phyloP scores from a whole-genome alignment of 495 filamentous ascomycete species.

The Penicillium pulvis region DNA sequence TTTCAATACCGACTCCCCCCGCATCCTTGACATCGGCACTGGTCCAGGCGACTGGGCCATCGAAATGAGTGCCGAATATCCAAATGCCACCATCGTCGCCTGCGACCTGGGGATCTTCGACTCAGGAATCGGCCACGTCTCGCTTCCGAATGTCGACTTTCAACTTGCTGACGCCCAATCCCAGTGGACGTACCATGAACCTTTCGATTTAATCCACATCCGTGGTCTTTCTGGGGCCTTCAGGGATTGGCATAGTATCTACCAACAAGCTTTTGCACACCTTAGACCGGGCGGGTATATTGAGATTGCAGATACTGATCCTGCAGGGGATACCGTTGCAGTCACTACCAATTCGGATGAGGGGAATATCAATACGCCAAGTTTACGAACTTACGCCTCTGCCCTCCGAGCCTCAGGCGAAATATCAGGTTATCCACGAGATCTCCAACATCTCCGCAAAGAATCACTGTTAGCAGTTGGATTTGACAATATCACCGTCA shows the following conservation, averaged over 20 bases:
- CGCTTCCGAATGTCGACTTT: constrained; percentile 68
- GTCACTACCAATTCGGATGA: constrained; percentile 13
- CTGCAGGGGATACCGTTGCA: constrained; percentile 34
- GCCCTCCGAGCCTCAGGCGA: constrained; percentile 41
- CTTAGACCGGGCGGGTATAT: constrained; percentile 67
- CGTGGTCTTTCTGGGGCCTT: constrained; percentile 66
- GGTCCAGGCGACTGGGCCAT: constrained; percentile 77
- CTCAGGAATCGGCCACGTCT: constrained; percentile 44
- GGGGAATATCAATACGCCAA: constrained; percentile 24
- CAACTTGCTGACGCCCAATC: constrained; percentile 68
- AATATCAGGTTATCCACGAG: constrained; percentile 40
- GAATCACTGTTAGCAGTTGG: constrained; percentile 55
- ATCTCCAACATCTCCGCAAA: constrained; percentile 56
- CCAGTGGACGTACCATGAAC: constrained; percentile 56
- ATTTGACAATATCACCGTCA: constrained; percentile 60
- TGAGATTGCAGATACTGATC: constrained; percentile 51
- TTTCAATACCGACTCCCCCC: constrained; percentile 49
- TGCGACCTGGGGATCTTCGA: constrained; percentile 62
- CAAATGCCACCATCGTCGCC: constrained; percentile 64
- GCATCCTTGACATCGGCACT: constrained; percentile 70
- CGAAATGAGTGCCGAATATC: constrained; percentile 65
- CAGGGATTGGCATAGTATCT: constrained; percentile 61
- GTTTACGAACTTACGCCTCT: constrained; percentile 38
- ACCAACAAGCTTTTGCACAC: constrained; percentile 59
- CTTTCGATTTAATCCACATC: constrained; percentile 69